phyloP scores from a whole-genome alignment of 73 alveolate genomes.

The Paramecium caudatum region DNA sequence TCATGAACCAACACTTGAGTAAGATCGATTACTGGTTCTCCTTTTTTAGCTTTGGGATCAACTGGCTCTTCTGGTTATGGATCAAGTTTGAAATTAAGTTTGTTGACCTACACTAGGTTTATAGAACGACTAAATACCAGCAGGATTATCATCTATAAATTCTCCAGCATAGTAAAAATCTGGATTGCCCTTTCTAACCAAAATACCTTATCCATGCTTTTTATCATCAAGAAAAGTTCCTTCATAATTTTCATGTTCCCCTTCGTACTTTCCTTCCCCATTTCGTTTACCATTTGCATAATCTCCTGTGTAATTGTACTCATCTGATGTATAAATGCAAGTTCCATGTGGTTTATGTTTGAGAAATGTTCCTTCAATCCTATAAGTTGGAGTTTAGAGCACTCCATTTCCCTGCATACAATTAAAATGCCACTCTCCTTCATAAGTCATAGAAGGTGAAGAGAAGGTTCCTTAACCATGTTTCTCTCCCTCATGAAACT shows the following conservation, averaged over 20 bases:
- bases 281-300: not conserved
- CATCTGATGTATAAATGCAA: constrained; percentile 29
- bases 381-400: not conserved
- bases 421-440: constrained; percentile 26
- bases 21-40: constrained; percentile 60
- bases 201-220: constrained; percentile 65
- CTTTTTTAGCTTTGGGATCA: constrained; percentile 60
- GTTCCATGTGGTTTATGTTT: constrained; percentile 62
- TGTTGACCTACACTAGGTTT: not conserved
- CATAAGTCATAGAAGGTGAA: not conserved
- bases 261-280: constrained; percentile 48
- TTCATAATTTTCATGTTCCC: constrained; percentile 10
- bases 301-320: constrained; percentile 34
- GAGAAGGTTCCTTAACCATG: constrained; percentile 68
- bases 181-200: constrained; percentile 4
- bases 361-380: constrained; percentile 4
- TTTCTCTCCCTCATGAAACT: constrained; percentile 68
- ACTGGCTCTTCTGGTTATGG: constrained; percentile 47
- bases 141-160: constrained; percentile 62
- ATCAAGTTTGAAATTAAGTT: constrained; percentile 4
- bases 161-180: constrained; percentile 64
- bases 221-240: constrained; percentile 68
- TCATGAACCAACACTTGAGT: constrained; percentile 32
- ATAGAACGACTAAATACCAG: not conserved
- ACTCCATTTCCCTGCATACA: constrained; percentile 35